Conservation (phyloP, 768 basidiomycete genomes). For the Tremella mesenterica region DNA sequence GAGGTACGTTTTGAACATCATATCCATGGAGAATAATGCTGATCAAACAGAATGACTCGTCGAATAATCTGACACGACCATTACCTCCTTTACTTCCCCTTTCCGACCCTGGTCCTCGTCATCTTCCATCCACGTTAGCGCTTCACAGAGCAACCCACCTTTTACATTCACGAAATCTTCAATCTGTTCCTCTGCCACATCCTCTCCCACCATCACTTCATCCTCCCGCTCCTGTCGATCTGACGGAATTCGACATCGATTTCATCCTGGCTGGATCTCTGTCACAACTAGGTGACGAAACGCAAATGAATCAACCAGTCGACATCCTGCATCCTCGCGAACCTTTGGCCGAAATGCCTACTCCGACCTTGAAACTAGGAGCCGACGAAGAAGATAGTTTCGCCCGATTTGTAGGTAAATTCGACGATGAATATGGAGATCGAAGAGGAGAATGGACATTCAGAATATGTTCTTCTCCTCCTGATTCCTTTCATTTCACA, state of each 20-base stretch:
- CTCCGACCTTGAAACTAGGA: slow-evolving; percentile 31
- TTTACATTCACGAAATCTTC: slow-evolving; percentile 36
- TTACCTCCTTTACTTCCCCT: slow-evolving; percentile 41
- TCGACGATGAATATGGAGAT: slow-evolving; percentile 45
- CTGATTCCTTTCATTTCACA: not conserved
- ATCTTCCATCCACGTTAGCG: slow-evolving; percentile 40
- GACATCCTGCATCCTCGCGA: not conserved
- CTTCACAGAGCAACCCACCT: slow-evolving; percentile 42
- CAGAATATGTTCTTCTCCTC: slow-evolving; percentile 19
- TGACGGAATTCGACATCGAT: slow-evolving; percentile 46
- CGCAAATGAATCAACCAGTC: slow-evolving; percentile 14
- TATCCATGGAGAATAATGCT: not conserved
- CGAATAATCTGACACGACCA: slow-evolving; percentile 20
- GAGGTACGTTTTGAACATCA: too few relatives aligned
- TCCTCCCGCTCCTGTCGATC: slow-evolving; percentile 41
- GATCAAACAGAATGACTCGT: not conserved
- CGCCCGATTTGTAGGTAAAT: slow-evolving; percentile 44
- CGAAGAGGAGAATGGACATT: slow-evolving; percentile 45
- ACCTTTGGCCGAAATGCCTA: slow-evolving; percentile 5
- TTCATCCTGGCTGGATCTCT: slow-evolving; percentile 44
- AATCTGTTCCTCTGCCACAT: slow-evolving; percentile 41
- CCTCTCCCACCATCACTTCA: slow-evolving; percentile 42
- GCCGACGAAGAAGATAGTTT: slow-evolving; percentile 44
- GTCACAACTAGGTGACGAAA: slow-evolving; percentile 30
- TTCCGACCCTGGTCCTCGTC: slow-evolving; percentile 43